Percentiles rank a stretch among this genome's conserved stretches.
phyloP scores from a whole-genome alignment of 306 rosid species.

The Sophora flavescens region DNA sequence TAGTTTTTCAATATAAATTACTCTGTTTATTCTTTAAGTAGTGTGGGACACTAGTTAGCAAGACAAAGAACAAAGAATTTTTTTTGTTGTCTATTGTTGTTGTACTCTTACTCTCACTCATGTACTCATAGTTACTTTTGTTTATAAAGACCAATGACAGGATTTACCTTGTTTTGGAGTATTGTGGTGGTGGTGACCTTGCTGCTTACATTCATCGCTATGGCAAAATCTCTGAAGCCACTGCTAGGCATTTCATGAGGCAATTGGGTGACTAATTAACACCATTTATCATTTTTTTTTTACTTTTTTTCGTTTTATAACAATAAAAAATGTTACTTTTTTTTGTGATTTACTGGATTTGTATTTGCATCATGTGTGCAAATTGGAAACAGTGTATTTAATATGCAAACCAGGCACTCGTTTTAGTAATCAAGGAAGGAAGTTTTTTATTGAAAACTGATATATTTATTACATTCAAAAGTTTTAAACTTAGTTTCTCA shows the following conservation, averaged over 20 bases:
- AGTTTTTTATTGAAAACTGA: no score
- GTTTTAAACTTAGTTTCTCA: no score
- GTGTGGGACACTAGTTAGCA: no score
- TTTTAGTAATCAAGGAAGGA: no score
- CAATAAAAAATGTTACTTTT: background rate
- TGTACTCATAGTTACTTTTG: background rate
- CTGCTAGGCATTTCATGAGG: conserved; percentile 89
- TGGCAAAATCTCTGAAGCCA: conserved; percentile 76
- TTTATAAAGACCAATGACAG: conserved; percentile 70
- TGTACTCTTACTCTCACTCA: background rate
- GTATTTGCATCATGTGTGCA: background rate
- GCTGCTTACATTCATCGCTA: conserved; percentile 66
- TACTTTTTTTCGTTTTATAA: background rate
- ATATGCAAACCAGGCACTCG: no score
- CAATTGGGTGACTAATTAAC: conserved; percentile 70
- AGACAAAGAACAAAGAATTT: no score
- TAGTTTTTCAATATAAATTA: no score
- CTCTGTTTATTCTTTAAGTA: no score
- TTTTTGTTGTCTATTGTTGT: background rate
- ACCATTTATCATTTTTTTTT: background rate
- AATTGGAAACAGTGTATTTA: conserved; percentile 15
- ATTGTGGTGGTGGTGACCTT: conserved; percentile 94
- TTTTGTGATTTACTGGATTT: background rate
- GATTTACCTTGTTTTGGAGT: conserved; percentile 95
- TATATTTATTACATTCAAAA: no score